Percentiles rank a stretch among this genome's conserved stretches.
These are phyloP conservation scores for Aphanoascus verrucosus DNA, from an alignment of 2,329 filamentous ascomycete genomes.

Conservation along the genomic window DNA sequence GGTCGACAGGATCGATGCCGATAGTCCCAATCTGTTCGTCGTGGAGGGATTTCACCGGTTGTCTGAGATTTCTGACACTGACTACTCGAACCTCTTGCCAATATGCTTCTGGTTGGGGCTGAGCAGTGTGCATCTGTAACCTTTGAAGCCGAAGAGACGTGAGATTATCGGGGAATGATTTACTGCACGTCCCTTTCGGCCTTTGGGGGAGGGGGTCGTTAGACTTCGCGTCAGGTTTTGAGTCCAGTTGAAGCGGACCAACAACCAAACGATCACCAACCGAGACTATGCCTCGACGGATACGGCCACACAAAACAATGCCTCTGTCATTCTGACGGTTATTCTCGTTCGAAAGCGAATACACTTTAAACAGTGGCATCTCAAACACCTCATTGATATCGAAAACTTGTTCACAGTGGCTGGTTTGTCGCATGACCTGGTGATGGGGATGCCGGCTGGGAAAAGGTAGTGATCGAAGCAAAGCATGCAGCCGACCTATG, in stretches of 20 bases:
- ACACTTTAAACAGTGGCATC: slow-evolving; percentile 53
- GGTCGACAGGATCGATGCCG: slow-evolving; percentile 49
- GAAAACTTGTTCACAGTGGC: slow-evolving; percentile 58
- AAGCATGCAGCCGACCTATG: slow-evolving; percentile 68
- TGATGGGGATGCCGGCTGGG: slow-evolving; percentile 40
- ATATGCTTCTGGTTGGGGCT: slow-evolving; percentile 48
- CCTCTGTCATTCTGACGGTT: slow-evolving; percentile 42
- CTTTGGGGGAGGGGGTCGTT: slow-evolving; percentile 17
- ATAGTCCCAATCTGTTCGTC: slow-evolving; percentile 83
- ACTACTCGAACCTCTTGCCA: slow-evolving; percentile 75
- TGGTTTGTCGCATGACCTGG: slow-evolving; percentile 16
- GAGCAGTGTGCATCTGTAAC: slow-evolving; percentile 24
- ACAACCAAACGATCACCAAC: slow-evolving; percentile 69
- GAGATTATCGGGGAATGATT: slow-evolving; percentile 27
- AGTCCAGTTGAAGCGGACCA: slow-evolving; percentile 55
- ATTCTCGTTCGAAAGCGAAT: slow-evolving; percentile 32
- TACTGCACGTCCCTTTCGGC: slow-evolving; percentile 21
- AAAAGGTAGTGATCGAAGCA: slow-evolving; percentile 65
- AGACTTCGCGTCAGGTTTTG: slow-evolving; percentile 33
- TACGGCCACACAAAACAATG: slow-evolving; percentile 71
- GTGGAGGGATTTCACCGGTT: slow-evolving; percentile 66
- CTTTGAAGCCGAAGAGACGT: slow-evolving; percentile 26
- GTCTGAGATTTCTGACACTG: slow-evolving; percentile 75
- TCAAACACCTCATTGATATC: slow-evolving; percentile 86
- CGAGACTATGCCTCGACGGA: slow-evolving; percentile 66